Evolutionary conservation across 768 basidiomycete genomes (phyloP).

Genomic region (Trichaptum fuscoviolaceum): DNA sequence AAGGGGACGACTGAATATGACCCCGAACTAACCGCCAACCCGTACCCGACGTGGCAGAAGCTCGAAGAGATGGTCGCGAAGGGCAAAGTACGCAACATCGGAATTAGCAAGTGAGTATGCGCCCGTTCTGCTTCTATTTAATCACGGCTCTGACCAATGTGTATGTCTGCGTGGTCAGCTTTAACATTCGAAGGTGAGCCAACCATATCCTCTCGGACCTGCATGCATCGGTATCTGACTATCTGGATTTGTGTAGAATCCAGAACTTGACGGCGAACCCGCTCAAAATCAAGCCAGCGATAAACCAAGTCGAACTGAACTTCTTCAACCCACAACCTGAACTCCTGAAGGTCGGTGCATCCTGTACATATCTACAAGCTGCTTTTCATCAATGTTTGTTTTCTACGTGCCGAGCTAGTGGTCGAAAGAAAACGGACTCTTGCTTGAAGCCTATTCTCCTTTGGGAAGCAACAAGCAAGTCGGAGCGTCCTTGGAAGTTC

Average conservation of each 20-base stretch:
- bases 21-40: constrained; percentile 54
- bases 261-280: constrained; percentile 59
- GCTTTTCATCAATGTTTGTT: neutral
- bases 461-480: constrained; percentile 60
- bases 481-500: constrained; percentile 49
- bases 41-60: constrained; percentile 76
- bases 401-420: constrained; percentile 37
- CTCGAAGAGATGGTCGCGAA: constrained; percentile 73
- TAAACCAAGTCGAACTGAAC: constrained; percentile 78
- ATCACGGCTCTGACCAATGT: neutral
- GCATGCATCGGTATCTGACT: constrained; percentile 14
- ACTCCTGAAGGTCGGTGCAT: constrained; percentile 48
- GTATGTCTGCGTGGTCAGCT: constrained; percentile 27
- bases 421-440: constrained; percentile 57
- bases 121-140: neutral
- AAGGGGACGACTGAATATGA: constrained; percentile 48
- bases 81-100: constrained; percentile 75
- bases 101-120: constrained; percentile 67
- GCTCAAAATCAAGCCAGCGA: constrained; percentile 55
- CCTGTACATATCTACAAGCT: neutral
- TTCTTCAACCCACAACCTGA: constrained; percentile 77
- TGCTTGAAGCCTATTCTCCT: constrained; percentile 76
- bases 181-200: constrained; percentile 48
- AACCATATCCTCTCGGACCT: constrained; percentile 10
- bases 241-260: constrained; percentile 31